These are phyloP conservation scores for Jaminaea rosea DNA, from an alignment of 1,284 basidiomycete species.

Conservation along the genomic window DNA sequence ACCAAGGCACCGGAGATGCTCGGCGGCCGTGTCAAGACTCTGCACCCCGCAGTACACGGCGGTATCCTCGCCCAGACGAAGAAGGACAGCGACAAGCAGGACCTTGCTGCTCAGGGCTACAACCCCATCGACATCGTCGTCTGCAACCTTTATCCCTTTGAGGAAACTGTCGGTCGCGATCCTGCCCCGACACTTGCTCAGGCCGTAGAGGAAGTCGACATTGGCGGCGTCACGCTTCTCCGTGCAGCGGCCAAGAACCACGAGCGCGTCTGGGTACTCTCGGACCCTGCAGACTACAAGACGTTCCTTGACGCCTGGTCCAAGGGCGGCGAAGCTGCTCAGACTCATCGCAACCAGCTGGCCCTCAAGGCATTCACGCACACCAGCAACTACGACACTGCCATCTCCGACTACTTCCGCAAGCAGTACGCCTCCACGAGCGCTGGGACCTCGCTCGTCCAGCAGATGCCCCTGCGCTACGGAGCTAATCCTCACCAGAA, in stretches of 20 bases:
- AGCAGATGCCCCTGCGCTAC: slow-evolving; percentile 75
- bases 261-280: slow-evolving; percentile 62
- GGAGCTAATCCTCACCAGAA: slow-evolving; percentile 99
- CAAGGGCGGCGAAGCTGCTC: slow-evolving; percentile 49
- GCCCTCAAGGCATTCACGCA: slow-evolving; percentile 97
- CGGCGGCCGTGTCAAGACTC: slow-evolving; percentile 93
- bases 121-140: slow-evolving; percentile 50
- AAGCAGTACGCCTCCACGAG: slow-evolving; percentile 76
- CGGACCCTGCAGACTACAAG: slow-evolving; percentile 85
- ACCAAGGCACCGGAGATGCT: slow-evolving; percentile 99
- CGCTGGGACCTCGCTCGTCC: slow-evolving; percentile 47
- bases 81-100: slow-evolving; percentile 37
- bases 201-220: slow-evolving; percentile 97
- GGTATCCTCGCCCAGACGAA: slow-evolving; percentile 52
- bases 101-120: slow-evolving; percentile 34
- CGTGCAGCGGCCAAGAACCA: slow-evolving; percentile 99
- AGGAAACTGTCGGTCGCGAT: slow-evolving; percentile 66
- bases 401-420: slow-evolving; percentile 93
- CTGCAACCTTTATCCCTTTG: slow-evolving; percentile 98
- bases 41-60: slow-evolving; percentile 98
- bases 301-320: slow-evolving; percentile 66
- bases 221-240: slow-evolving; percentile 93
- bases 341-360: slow-evolving; percentile 69
- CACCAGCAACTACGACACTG: slow-evolving; percentile 88
- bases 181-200: slow-evolving; percentile 81